Conservation (phyloP, 2,329 filamentous ascomycete genomes). For the Xylaria sp. region DNA sequence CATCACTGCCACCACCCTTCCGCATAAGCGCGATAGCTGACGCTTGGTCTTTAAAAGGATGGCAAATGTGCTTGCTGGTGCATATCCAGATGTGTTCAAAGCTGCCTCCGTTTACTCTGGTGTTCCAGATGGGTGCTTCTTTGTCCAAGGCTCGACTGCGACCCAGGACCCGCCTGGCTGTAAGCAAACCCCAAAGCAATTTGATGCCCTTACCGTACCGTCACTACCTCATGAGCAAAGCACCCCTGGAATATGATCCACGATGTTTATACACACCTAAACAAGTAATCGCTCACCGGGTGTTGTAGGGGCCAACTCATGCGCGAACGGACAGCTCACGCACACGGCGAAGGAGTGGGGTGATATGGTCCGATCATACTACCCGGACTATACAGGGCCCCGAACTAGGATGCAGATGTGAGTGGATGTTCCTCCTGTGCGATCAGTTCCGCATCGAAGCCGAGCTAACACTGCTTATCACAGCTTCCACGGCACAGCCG, state of each 20-base stretch:
- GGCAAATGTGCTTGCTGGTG: conserved; percentile 46
- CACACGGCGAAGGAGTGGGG: conserved; percentile 46
- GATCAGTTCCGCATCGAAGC: too few relatives aligned
- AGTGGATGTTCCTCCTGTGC: conserved; percentile 25
- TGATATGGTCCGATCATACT: conserved; percentile 48
- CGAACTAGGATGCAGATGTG: conserved; percentile 44
- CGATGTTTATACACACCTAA: too few relatives aligned
- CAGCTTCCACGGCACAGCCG: conserved; percentile 50
- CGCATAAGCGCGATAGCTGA: conserved; percentile 1
- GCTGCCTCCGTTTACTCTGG: conserved; percentile 50
- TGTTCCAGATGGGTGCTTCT: conserved; percentile 45
- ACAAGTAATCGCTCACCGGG: too few relatives aligned
- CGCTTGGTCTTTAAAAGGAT: conserved; percentile 30
- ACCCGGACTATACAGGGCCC: conserved; percentile 51
- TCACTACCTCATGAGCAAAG: too few relatives aligned
- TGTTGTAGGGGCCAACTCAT: conserved; percentile 61
- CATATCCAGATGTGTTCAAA: conserved; percentile 53
- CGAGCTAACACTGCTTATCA: neutral
- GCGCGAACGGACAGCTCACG: conserved; percentile 52
- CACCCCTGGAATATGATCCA: too few relatives aligned
- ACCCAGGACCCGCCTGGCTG: conserved; percentile 44
- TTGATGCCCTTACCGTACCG: too few relatives aligned
- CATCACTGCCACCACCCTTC: too few relatives aligned
- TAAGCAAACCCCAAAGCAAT: too few relatives aligned
- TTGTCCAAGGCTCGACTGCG: conserved; percentile 40